A percentile compares a stretch with the other conserved stretches of the same genome.
Conservation (phyloP, 345 rosid species). For the Aethionema arabicum region DNA sequence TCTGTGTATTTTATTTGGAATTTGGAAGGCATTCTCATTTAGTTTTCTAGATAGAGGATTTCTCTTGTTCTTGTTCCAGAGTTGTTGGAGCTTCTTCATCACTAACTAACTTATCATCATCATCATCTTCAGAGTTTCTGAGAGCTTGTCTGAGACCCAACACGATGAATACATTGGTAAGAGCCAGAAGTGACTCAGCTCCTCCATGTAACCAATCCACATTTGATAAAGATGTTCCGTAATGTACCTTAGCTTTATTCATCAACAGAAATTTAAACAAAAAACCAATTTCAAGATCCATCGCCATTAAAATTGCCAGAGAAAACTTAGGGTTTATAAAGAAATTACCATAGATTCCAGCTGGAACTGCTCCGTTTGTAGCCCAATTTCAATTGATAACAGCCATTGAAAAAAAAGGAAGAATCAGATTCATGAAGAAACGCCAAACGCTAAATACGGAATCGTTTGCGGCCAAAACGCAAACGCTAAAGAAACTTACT, state of each 20-base stretch:
- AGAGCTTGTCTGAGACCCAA: slow-evolving; percentile 85
- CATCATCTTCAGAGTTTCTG: slow-evolving; percentile 40
- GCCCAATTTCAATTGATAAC: not conserved
- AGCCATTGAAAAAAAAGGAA: slow-evolving; percentile 25
- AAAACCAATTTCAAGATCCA: slow-evolving; percentile 6
- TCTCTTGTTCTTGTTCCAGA: slow-evolving; percentile 26
- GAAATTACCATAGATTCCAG: slow-evolving; percentile 77
- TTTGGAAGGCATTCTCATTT: not conserved
- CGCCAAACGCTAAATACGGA: slow-evolving; percentile 7
- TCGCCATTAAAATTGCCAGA: slow-evolving; percentile 6
- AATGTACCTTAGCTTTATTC: slow-evolving; percentile 77
- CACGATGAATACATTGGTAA: slow-evolving; percentile 84
- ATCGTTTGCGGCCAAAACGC: not conserved
- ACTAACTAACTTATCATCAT: not conserved
- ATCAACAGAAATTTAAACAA: slow-evolving; percentile 6
- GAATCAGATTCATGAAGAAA: slow-evolving; percentile 28
- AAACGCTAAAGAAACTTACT: slow-evolving; percentile 46
- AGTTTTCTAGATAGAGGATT: slow-evolving; percentile 14
- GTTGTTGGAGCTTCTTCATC: slow-evolving; percentile 11
- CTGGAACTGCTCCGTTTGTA: slow-evolving; percentile 55
- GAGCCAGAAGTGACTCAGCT: slow-evolving; percentile 82
- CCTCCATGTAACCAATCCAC: slow-evolving; percentile 98
- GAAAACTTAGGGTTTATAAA: not conserved
- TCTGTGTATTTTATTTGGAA: not conserved
- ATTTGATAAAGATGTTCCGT: slow-evolving; percentile 83